Percentiles rank a stretch among this genome's conserved stretches.
Evolutionary conservation across 2,329 filamentous ascomycete species (phyloP).

Genomic region (Ascochyta rabiei): DNA sequence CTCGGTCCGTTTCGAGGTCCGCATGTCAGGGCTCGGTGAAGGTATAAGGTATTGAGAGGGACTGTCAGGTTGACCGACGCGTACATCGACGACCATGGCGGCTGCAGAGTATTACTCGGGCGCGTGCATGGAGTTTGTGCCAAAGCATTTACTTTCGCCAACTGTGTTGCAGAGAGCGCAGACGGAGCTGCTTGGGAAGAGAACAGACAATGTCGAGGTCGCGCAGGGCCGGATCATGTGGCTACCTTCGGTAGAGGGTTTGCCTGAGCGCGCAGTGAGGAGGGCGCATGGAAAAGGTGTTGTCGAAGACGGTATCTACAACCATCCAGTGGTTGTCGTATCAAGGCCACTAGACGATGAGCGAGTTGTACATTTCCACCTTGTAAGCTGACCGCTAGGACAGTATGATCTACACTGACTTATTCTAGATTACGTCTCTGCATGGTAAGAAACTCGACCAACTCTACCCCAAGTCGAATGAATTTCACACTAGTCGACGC

Average conservation of each 20-base stretch:
- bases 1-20: slow-evolving; percentile 4
- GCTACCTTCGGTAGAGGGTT: slow-evolving; percentile 37
- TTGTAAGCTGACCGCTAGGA: slow-evolving; percentile 30
- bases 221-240: slow-evolving; percentile 40
- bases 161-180: slow-evolving; percentile 14
- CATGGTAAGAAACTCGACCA: slow-evolving; percentile 42
- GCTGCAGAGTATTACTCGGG: slow-evolving; percentile 14
- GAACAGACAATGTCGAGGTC: slow-evolving; percentile 24
- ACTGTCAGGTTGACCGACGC: background rate
- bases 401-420: slow-evolving; percentile 16
- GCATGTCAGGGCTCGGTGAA: background rate
- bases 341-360: slow-evolving; percentile 37
- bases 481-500: slow-evolving; percentile 41
- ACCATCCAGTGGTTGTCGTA: slow-evolving; percentile 42
- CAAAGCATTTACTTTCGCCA: slow-evolving; percentile 6
- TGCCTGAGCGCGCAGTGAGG: slow-evolving; percentile 34
- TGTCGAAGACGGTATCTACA: slow-evolving; percentile 42
- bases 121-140: slow-evolving; percentile 4
- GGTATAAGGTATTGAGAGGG: slow-evolving; percentile 9
- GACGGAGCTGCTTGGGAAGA: slow-evolving; percentile 20
- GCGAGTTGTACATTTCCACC: slow-evolving; percentile 41
- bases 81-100: slow-evolving; percentile 3
- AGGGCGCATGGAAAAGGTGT: slow-evolving; percentile 40
- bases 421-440: slow-evolving; percentile 41
- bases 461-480: slow-evolving; percentile 40